Evolutionary conservation across 2,329 filamentous ascomycete genomes (phyloP).

Genomic region (Aspergillus jensenii): DNA sequence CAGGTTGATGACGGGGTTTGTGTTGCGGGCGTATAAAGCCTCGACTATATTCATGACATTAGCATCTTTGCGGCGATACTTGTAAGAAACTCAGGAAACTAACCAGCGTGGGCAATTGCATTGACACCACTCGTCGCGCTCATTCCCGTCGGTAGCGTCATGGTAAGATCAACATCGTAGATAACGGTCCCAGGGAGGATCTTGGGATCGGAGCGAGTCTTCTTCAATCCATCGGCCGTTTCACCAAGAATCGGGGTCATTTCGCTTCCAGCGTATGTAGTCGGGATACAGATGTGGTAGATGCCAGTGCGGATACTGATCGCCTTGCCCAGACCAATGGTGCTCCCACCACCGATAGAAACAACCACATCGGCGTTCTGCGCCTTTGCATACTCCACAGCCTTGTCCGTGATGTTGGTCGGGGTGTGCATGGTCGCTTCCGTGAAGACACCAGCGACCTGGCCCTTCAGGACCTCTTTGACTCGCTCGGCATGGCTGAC

Average conservation of each 20-base stretch:
- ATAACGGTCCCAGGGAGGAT: conserved; percentile 63
- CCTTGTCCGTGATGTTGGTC: conserved; percentile 56
- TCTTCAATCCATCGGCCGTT: conserved; percentile 59
- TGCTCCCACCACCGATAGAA: conserved; percentile 63
- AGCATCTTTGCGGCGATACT: neutral
- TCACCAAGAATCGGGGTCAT: conserved; percentile 67
- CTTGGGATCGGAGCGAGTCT: conserved; percentile 57
- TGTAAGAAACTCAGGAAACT: conserved; percentile 12
- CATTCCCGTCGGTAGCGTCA: conserved; percentile 55
- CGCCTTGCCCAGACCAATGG: conserved; percentile 62
- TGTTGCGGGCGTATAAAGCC: conserved; percentile 62
- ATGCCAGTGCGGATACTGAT: conserved; percentile 54
- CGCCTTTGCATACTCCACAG: conserved; percentile 48
- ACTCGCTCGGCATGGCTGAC: conserved; percentile 48
- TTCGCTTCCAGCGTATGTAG: conserved; percentile 62
- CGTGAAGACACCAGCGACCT: conserved; percentile 53
- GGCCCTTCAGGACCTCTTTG: conserved; percentile 45
- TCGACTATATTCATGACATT: conserved; percentile 47
- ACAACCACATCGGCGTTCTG: conserved; percentile 55
- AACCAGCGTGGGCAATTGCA: conserved; percentile 63
- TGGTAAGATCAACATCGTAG: conserved; percentile 64
- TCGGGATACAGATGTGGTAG: conserved; percentile 62
- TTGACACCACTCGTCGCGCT: conserved; percentile 63
- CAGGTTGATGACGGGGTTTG: conserved; percentile 60
- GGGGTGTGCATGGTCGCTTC: conserved; percentile 66